Conservation (phyloP, 2,329 filamentous ascomycete genomes). For the Xylaria sp. region DNA sequence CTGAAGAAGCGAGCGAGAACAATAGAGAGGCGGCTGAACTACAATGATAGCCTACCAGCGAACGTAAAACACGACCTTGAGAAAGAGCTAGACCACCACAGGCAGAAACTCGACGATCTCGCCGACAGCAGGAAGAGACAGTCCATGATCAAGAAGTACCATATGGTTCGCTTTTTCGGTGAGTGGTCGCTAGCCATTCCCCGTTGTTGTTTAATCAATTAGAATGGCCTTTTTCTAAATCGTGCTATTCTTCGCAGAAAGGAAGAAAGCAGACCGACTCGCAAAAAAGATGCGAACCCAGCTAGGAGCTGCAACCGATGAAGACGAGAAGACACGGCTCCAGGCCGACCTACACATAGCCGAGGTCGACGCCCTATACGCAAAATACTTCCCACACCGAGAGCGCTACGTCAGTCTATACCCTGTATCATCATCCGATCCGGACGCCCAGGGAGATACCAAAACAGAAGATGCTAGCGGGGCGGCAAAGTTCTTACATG, state of each 20-base stretch:
- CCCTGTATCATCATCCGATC: slow-evolving; percentile 49
- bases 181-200: slow-evolving; percentile 43
- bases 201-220: not conserved
- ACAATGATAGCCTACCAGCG: slow-evolving; percentile 72
- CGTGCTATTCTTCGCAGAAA: slow-evolving; percentile 59
- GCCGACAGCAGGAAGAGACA: slow-evolving; percentile 70
- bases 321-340: slow-evolving; percentile 63
- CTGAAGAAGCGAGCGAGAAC: slow-evolving; percentile 78
- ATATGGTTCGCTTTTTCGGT: slow-evolving; percentile 89
- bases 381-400: slow-evolving; percentile 76
- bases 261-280: slow-evolving; percentile 76
- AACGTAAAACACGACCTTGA: slow-evolving; percentile 76
- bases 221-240: slow-evolving; percentile 26
- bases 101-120: slow-evolving; percentile 70
- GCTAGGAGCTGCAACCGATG: slow-evolving; percentile 62
- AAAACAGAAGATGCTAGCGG: slow-evolving; percentile 56
- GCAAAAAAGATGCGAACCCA: slow-evolving; percentile 73
- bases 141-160: slow-evolving; percentile 81
- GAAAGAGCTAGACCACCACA: slow-evolving; percentile 74
- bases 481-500: slow-evolving; percentile 56
- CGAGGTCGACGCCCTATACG: slow-evolving; percentile 81
- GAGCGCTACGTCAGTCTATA: slow-evolving; percentile 77
- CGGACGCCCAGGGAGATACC: slow-evolving; percentile 52
- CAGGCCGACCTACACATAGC: slow-evolving; percentile 71
- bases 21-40: slow-evolving; percentile 73